Evolutionary conservation across 805 yeast species (phyloP).

Genomic region (Pichia occidentalis): DNA sequence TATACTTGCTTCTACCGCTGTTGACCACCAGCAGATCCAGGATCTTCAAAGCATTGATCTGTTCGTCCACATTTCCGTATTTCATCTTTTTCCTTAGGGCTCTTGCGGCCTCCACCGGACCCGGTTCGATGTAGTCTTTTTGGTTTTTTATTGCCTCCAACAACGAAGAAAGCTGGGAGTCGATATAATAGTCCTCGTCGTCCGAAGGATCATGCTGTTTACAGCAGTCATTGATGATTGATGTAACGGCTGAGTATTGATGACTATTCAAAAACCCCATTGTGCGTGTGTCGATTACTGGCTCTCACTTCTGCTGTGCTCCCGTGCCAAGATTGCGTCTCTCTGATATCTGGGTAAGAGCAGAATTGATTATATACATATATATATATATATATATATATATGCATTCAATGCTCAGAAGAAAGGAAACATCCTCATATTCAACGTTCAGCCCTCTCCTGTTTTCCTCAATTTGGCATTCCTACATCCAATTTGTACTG

Average conservation of each 20-base stretch:
- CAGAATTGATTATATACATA: too few relatives aligned
- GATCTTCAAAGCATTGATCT: slow-evolving; percentile 54
- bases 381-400: too few relatives aligned
- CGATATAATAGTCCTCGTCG: slow-evolving; percentile 33
- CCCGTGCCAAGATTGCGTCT: too few relatives aligned
- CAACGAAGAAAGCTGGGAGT: slow-evolving; percentile 47
- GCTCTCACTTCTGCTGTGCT: too few relatives aligned
- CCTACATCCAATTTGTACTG: too few relatives aligned
- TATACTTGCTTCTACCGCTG: slow-evolving; percentile 35
- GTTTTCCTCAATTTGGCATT: too few relatives aligned
- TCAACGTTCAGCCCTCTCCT: too few relatives aligned
- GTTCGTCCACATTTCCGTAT: slow-evolving; percentile 66
- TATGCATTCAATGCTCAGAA: too few relatives aligned
- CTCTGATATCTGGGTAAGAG: too few relatives aligned
- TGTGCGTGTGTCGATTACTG: background rate
- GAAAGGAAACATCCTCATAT: too few relatives aligned
- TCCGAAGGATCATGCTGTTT: slow-evolving; percentile 36
- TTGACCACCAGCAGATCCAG: slow-evolving; percentile 57
- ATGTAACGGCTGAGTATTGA: slow-evolving; percentile 65
- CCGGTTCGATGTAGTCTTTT: slow-evolving; percentile 23
- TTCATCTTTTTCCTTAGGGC: slow-evolving; percentile 84
- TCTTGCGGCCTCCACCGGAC: slow-evolving; percentile 77
- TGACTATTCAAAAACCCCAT: slow-evolving; percentile 56
- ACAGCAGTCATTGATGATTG: slow-evolving; percentile 49
- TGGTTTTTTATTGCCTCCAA: slow-evolving; percentile 44